Conservation (phyloP, 192 early-diverging fungal species). For the Dispira simplex region DNA sequence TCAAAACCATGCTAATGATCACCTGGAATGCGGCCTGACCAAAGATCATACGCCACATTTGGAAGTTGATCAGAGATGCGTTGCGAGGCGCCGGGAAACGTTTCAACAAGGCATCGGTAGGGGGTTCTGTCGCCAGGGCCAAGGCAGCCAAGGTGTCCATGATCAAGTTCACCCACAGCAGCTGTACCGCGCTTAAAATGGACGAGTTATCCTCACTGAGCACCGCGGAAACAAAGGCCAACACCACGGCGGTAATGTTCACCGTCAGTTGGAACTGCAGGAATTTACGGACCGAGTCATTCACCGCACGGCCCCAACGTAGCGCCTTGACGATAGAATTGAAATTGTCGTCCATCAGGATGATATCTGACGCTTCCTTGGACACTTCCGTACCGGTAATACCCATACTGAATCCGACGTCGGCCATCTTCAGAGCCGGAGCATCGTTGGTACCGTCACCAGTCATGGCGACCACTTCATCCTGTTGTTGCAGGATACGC, state of each 20-base stretch:
- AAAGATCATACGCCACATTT: constrained; percentile 88
- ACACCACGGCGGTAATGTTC: constrained; percentile 59
- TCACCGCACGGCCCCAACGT: constrained; percentile 67
- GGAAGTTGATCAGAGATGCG: constrained; percentile 66
- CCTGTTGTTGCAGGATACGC: constrained; percentile 44
- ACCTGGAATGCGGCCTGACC: constrained; percentile 88
- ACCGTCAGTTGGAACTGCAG: constrained; percentile 75
- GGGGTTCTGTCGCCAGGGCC: constrained; percentile 83
- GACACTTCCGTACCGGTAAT: constrained; percentile 76
- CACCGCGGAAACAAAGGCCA: constrained; percentile 53
- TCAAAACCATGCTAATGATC: constrained; percentile 43
- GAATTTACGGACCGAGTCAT: constrained; percentile 78
- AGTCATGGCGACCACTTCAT: constrained; percentile 63
- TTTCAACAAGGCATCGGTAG: constrained; percentile 66
- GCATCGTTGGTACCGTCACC: constrained; percentile 81
- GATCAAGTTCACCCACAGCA: constrained; percentile 92
- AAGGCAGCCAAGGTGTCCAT: constrained; percentile 89
- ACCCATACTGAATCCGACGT: constrained; percentile 91
- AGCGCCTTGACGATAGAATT: constrained; percentile 61
- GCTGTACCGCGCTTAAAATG: constrained; percentile 75
- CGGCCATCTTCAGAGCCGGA: constrained; percentile 73
- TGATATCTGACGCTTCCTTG: constrained; percentile 71
- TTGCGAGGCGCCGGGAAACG: constrained; percentile 59
- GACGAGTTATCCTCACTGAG: constrained; percentile 48
- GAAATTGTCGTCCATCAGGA: constrained; percentile 86